Base-by-base conservation (phyloP, 2,329 filamentous ascomycete genomes). In the Hymenoscyphus fructigenus region DNA sequence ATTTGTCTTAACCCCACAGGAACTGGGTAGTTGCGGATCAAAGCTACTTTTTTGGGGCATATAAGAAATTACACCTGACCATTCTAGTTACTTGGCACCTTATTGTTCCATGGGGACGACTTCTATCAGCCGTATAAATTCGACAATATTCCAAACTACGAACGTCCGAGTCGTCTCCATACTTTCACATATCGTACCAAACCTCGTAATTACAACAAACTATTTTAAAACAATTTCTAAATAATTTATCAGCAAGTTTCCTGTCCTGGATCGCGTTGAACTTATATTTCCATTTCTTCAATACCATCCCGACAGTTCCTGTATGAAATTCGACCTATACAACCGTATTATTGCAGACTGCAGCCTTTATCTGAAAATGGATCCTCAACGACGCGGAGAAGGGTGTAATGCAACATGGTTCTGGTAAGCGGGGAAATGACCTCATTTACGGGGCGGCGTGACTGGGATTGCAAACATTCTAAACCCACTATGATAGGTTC, bases 371-470 rank as follows among this genome's bases (percentile, higher is more conserved):
- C 20, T 29, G 50, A 26, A n/a, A 26, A 20, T 14, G 17, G 12
- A 10, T 17, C n/a, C n/a, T n/a, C 41, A 17, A 20, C 38, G 38
- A 15, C 38, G 38, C 12, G n/a, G n/a, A n/a, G 38, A n/a, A 44
- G n/a, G 5, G 26, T 17, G 1, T n/a, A 17, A 47, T 50, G 32
- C 57, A 7, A 20, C 6, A 1, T 61, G 47, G 47, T 61, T 61
- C 47, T 61, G 59, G 59, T 44, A 61, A n/a, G 59, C 59, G 29
- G 59, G 56, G 1, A n/a, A 41, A 28, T 44, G 47, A 20, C 12
- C 23, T 17, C 59, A 56, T 38, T 61, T 61, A 38, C 36, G 15
- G 36, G 36, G 36, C 15, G 36, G 10, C 10, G 10, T 15, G 15
- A n/a, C 38, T 6, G 12, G 17, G 10, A 5, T n/a, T 44, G 38